Percentiles rank a stretch among this genome's conserved stretches.
phyloP scores from a whole-genome alignment of 1,139 yeast species.

The Candida tetrigidarum region DNA sequence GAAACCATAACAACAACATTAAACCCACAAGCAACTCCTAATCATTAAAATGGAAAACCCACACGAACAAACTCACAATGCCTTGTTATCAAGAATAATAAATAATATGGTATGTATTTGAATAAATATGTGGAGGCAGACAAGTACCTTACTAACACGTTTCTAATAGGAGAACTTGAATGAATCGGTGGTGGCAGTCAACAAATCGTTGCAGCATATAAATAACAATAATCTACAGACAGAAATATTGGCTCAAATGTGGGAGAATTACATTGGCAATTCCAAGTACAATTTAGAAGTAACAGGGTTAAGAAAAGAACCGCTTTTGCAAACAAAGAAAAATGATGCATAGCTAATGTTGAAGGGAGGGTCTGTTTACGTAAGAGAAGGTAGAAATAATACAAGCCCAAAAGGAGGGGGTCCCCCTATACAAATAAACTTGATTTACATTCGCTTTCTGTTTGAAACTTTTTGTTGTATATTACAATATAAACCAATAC shows the following conservation, averaged over 20 bases:
- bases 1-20: neutral
- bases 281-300: constrained; percentile 75
- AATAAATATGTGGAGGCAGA: neutral
- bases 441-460: too few relatives aligned
- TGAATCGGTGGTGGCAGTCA: constrained; percentile 69
- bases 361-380: too few relatives aligned
- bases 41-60: constrained; percentile 86
- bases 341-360: neutral
- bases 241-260: constrained; percentile 77
- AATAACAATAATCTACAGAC: constrained; percentile 70
- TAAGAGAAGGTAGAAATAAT: too few relatives aligned
- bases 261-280: constrained; percentile 78
- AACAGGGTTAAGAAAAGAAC: constrained; percentile 50
- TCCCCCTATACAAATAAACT: too few relatives aligned
- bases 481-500: neutral
- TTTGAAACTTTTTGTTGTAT: neutral
- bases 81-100: constrained; percentile 74
- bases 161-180: constrained; percentile 61
- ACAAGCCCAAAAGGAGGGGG: too few relatives aligned
- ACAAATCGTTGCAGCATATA: constrained; percentile 62
- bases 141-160: constrained; percentile 1
- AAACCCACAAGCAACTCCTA: too few relatives aligned
- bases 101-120: constrained; percentile 64
- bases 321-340: constrained; percentile 1
- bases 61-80: constrained; percentile 84